A percentile compares a stretch with the other conserved stretches of the same genome.
Evolutionary conservation across 768 basidiomycete species (phyloP).

Genomic region (Phanerodontia chrysosporium): DNA sequence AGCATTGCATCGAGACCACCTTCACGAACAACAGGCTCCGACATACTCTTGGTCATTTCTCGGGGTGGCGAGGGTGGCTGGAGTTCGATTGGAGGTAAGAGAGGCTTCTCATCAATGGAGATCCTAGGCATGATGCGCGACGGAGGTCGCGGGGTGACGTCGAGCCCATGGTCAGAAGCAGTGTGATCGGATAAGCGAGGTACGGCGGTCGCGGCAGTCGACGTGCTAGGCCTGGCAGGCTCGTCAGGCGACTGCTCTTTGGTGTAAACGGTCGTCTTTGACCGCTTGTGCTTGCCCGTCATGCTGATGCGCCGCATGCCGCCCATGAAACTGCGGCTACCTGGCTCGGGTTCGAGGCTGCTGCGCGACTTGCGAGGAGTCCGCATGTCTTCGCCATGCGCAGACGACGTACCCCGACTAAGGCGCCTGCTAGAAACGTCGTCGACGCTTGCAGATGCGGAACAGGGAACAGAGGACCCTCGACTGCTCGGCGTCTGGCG

Average conservation of each 20-base stretch:
- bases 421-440: constrained; percentile 16
- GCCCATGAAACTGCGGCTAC: constrained; percentile 51
- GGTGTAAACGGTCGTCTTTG: constrained; percentile 43
- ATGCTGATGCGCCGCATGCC: constrained; percentile 62
- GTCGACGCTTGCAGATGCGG: constrained; percentile 25
- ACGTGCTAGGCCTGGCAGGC: constrained; percentile 9
- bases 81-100: constrained; percentile 52
- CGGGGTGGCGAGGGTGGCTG: constrained; percentile 42
- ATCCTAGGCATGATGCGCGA: constrained; percentile 18
- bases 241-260: constrained; percentile 9
- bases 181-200: constrained; percentile 7
- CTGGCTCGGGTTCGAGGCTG: constrained; percentile 30
- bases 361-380: constrained; percentile 14
- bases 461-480: constrained; percentile 20
- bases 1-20: constrained; percentile 1
- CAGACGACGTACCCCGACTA: neutral
- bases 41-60: constrained; percentile 9
- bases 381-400: constrained; percentile 8
- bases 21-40: constrained; percentile 13
- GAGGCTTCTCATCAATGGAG: constrained; percentile 18
- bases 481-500: constrained; percentile 22
- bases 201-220: constrained; percentile 16
- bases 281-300: constrained; percentile 53
- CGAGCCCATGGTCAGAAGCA: constrained; percentile 16
- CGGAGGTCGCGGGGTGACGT: constrained; percentile 21